Conservation (phyloP, 345 rosid species). For the Salix suchowensis region DNA sequence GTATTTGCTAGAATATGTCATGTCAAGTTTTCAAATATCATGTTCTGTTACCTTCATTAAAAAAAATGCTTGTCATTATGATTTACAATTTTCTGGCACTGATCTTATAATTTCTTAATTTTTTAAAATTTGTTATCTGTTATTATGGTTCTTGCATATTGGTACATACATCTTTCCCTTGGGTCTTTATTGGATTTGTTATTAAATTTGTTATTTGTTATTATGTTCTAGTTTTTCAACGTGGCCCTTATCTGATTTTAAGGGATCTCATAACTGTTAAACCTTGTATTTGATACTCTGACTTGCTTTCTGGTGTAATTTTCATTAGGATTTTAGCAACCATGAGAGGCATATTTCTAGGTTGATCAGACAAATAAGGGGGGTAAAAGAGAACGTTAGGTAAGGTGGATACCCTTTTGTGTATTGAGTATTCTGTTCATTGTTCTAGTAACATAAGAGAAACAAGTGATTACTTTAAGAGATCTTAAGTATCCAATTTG, state of each 20-base stretch:
- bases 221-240: neutral
- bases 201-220: too few species aligned
- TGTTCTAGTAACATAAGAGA: neutral
- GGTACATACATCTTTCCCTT: neutral
- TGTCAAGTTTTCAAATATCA: neutral
- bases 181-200: neutral
- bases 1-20: constrained; percentile 30
- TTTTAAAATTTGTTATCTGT: neutral
- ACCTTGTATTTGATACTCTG: constrained; percentile 3
- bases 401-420: constrained; percentile 26
- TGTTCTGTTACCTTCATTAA: neutral
- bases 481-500: neutral
- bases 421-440: neutral
- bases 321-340: constrained; percentile 57
- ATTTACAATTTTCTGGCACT: neutral
- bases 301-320: neutral
- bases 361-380: constrained; percentile 59
- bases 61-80: neutral
- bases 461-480: too few species aligned
- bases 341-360: constrained; percentile 57
- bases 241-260: neutral
- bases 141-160: neutral
- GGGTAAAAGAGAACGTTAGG: constrained; percentile 68
- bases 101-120: neutral
- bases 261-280: neutral